phyloP scores from a whole-genome alignment of 352 stramenopile species.

The Phytophthora quininea region DNA sequence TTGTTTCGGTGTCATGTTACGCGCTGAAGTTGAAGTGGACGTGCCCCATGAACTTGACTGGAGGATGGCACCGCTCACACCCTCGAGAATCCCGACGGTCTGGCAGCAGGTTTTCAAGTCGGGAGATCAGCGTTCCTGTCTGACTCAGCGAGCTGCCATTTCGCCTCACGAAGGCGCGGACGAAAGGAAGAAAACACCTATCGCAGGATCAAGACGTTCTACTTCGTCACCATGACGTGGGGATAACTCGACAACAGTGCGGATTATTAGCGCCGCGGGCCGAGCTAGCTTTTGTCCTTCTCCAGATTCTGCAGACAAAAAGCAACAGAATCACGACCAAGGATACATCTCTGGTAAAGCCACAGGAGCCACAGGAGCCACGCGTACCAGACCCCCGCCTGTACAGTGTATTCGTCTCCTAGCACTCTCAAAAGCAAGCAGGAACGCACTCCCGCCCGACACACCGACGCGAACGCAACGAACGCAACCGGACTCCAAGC shows the following conservation, averaged over 20 bases:
- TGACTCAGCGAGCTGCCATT: not conserved
- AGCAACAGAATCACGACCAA: slow-evolving; percentile 6
- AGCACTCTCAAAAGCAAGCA: slow-evolving; percentile 16
- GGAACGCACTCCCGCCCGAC: not conserved
- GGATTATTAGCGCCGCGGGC: too few species aligned
- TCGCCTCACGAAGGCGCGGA: not conserved
- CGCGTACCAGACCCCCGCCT: not conserved
- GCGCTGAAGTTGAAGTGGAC: not conserved
- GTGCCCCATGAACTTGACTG: not conserved
- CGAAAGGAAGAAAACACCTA: too few species aligned
- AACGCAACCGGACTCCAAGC: not conserved
- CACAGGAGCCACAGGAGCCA: not conserved
- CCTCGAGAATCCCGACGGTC: not conserved
- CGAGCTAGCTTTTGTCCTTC: too few species aligned
- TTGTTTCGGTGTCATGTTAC: not conserved
- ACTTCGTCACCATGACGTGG: too few species aligned
- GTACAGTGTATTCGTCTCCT: slow-evolving; percentile 31
- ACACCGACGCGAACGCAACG: not conserved
- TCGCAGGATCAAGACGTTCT: too few species aligned
- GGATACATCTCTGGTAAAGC: slow-evolving; percentile 10
- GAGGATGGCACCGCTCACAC: not conserved
- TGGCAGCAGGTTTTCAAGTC: too few species aligned
- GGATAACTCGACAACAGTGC: too few species aligned
- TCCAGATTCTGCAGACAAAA: not conserved
- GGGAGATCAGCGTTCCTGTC: not conserved